These are phyloP conservation scores for Protomyces lactucae-debilis DNA, from an alignment of 1,139 yeast genomes.

Conservation along the genomic window DNA sequence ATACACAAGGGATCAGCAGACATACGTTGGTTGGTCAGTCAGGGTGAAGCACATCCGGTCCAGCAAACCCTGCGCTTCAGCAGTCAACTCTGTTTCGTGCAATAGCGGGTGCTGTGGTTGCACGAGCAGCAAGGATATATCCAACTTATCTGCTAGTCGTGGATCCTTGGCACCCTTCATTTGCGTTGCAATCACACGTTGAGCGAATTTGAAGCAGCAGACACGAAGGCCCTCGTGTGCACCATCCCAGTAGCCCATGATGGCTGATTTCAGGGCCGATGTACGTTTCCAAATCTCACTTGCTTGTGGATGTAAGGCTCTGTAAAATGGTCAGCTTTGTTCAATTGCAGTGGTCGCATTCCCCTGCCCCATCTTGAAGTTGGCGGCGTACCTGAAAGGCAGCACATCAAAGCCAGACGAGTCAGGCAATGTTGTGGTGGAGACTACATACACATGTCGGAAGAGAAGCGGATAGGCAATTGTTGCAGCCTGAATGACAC, in stretches of 20 bases:
- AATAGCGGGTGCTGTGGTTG: constrained; percentile 65
- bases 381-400: too few relatives aligned
- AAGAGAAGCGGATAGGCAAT: constrained; percentile 40
- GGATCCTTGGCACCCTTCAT: constrained; percentile 47
- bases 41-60: constrained; percentile 60
- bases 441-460: constrained; percentile 34
- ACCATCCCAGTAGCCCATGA: constrained; percentile 39
- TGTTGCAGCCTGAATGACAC: constrained; percentile 38
- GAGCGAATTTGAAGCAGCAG: constrained; percentile 66
- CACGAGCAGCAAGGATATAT: constrained; percentile 57
- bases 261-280: constrained; percentile 37
- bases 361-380: not conserved
- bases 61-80: constrained; percentile 66
- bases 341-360: not conserved
- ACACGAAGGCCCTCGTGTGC: constrained; percentile 47
- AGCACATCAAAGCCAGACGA: not conserved
- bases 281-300: constrained; percentile 37
- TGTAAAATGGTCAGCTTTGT: constrained; percentile 28
- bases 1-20: constrained; percentile 1
- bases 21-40: constrained; percentile 45
- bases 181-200: constrained; percentile 67
- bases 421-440: not conserved
- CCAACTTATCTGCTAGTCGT: constrained; percentile 38
- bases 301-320: constrained; percentile 34
- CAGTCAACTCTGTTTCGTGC: constrained; percentile 52